Percentiles rank a stretch among this genome's conserved stretches.
These are phyloP conservation scores for Fraxinus baroniana DNA, from an alignment of 305 asterid genomes.

Conservation along the genomic window DNA sequence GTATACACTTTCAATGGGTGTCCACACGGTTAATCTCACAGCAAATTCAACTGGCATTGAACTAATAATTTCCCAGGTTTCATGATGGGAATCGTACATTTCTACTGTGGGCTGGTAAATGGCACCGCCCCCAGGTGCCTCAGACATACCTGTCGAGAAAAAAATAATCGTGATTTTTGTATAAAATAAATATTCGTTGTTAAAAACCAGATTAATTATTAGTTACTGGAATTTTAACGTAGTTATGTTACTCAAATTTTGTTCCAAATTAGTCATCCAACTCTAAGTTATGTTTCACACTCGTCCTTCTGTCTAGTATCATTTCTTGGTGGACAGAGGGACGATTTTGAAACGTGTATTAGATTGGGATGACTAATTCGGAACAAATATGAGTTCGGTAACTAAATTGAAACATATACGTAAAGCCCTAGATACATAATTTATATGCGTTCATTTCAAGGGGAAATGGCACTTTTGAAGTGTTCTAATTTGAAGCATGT, in stretches of 20 bases:
- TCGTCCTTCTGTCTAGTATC: not conserved
- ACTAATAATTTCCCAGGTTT: slow-evolving; percentile 38
- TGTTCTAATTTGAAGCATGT: no score
- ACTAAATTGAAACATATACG: not conserved
- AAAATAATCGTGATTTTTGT: not conserved
- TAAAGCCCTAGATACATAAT: not conserved
- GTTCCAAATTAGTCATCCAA: not conserved
- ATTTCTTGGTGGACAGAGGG: not conserved
- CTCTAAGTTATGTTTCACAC: not conserved
- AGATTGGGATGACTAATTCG: not conserved
- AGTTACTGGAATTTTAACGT: not conserved
- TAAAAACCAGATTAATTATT: not conserved
- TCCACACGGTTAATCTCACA: slow-evolving; percentile 87
- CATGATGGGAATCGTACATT: slow-evolving; percentile 47
- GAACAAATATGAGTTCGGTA: not conserved
- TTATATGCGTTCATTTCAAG: not conserved
- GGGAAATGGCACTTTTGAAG: not conserved
- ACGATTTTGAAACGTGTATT: not conserved
- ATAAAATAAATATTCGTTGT: not conserved
- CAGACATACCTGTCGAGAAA: slow-evolving; percentile 47
- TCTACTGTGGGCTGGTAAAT: slow-evolving; percentile 62
- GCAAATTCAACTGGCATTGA: slow-evolving; percentile 66
- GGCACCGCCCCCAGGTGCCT: slow-evolving; percentile 45
- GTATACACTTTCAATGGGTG: slow-evolving; percentile 61
- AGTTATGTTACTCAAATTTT: not conserved